Conservation (phyloP, 2,329 filamentous ascomycete species). For the Ascochyta rabiei region DNA sequence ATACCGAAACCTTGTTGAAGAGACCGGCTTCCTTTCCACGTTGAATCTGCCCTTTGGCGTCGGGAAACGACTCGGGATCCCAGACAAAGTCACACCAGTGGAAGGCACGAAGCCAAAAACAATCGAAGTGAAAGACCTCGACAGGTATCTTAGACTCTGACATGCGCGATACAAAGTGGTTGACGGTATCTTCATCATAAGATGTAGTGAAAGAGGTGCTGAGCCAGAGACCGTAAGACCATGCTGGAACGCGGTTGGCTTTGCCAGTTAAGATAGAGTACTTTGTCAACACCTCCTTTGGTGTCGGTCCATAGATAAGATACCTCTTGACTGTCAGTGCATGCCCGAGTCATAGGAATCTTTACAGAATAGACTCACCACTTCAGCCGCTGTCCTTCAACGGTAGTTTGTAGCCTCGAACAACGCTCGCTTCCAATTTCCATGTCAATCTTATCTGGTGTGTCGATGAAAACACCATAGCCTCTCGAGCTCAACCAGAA, state of each 20-base stretch:
- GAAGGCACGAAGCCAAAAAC: slow-evolving; percentile 78
- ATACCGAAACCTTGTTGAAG: slow-evolving; percentile 68
- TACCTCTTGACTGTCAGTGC: slow-evolving; percentile 51
- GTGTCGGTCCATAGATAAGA: slow-evolving; percentile 72
- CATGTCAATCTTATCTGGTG: slow-evolving; percentile 70
- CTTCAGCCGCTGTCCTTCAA: slow-evolving; percentile 72
- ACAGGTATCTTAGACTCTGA: slow-evolving; percentile 67
- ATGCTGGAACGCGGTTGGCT: slow-evolving; percentile 68
- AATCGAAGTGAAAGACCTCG: slow-evolving; percentile 77
- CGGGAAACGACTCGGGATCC: slow-evolving; percentile 70
- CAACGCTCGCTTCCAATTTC: slow-evolving; percentile 78
- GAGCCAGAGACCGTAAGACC: slow-evolving; percentile 79
- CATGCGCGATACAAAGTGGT: slow-evolving; percentile 72
- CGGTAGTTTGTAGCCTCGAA: slow-evolving; percentile 70
- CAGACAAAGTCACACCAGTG: slow-evolving; percentile 79
- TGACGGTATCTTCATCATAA: slow-evolving; percentile 73
- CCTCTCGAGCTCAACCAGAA: slow-evolving; percentile 75
- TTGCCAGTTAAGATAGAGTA: slow-evolving; percentile 72
- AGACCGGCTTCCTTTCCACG: slow-evolving; percentile 68
- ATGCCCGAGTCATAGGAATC: background rate
- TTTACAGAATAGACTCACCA: slow-evolving; percentile 49
- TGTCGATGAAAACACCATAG: slow-evolving; percentile 78
- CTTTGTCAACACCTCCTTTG: slow-evolving; percentile 71
- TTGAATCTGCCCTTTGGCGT: slow-evolving; percentile 67
- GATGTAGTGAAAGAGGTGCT: slow-evolving; percentile 77